Evolutionary conservation across 176 grass and related monocot genomes (phyloP).

Genomic region (Carex pumila): DNA sequence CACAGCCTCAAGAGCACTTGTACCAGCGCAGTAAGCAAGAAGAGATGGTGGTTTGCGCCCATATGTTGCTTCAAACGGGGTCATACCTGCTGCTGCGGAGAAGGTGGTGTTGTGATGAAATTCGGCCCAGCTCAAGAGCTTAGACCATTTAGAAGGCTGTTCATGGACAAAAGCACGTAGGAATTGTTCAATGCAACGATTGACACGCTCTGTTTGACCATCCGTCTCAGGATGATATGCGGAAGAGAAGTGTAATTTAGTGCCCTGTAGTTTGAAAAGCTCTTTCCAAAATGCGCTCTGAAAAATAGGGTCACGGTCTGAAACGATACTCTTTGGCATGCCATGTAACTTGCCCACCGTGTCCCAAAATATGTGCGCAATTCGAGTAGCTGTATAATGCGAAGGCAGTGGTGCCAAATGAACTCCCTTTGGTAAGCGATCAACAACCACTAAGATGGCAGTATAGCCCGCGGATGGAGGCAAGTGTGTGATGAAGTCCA

Average conservation of each 20-base stretch:
- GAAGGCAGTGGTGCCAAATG: not conserved
- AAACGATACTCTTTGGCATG: not conserved
- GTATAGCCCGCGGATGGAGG: not conserved
- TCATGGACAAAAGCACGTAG: not conserved
- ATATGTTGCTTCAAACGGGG: not conserved
- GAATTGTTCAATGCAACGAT: not conserved
- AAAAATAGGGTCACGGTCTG: not conserved
- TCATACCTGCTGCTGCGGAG: not conserved
- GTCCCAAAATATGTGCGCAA: not conserved
- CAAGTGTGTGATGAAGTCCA: not conserved
- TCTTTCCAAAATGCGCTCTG: too few species aligned
- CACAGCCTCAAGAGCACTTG: not conserved
- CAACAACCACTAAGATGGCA: not conserved
- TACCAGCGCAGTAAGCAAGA: not conserved
- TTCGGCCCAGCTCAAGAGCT: not conserved
- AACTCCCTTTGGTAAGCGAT: not conserved
- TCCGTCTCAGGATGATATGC: not conserved
- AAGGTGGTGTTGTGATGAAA: not conserved
- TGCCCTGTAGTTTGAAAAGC: too few species aligned
- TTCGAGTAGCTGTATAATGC: not conserved
- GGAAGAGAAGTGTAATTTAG: not conserved
- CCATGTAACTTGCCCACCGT: not conserved
- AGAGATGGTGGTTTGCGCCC: not conserved
- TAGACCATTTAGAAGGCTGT: not conserved
- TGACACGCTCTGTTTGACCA: not conserved